Evolutionary conservation across 2,329 filamentous ascomycete genomes (phyloP), one percentile per base, ranked within the genome.

Genomic region (Microcyclospora pomicola): DNA sequence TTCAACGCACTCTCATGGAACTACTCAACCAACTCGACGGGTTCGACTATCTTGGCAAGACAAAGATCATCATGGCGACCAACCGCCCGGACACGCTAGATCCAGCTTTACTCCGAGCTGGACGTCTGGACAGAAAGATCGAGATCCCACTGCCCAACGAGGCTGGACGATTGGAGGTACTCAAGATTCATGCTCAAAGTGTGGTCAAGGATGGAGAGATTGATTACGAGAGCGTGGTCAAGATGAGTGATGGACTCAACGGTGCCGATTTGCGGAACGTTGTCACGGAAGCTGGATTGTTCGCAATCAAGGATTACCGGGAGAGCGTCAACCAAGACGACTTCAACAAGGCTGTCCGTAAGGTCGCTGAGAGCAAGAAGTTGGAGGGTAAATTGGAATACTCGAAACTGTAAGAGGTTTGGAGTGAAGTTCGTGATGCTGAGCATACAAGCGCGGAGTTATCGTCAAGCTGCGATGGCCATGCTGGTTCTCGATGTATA

Each of bases 31-130:
- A 98, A 64, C 77, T 98, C 38, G 91, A 98, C 60, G 91, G 92
- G 50, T 98, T 98, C 68, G 91, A 98, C 66, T 98, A 98, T 66
- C 73, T 98, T 29, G 91, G 92, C 52, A 95, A 98, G 72, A 98
- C 91, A 39, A 98, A 98, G 71, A 98, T 98, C 60, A 98, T 98
- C 68, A 98, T 98, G 92, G 91, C 87, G 29, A 96, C 91, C 42
- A 98, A 98, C 71, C 74, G 91, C 65, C 91, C 88, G 11, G 88
- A 96, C 61, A 96, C 88, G 1, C 75, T 98, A 35, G 88, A 98
- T 58, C 88, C 88, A 27, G 88, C 88, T 1, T 69, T 98, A 53
- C 72, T 98, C 39, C 80, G 88, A 66, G 88, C 88, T 32, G 88
- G 88, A 53, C 82, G 91, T 61, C 71, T 98, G 52, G 92, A 98